Percentiles rank a stretch among this genome's conserved stretches.
Evolutionary conservation across 768 basidiomycete genomes (phyloP).

Genomic region (Boletus subcaerulescens): DNA sequence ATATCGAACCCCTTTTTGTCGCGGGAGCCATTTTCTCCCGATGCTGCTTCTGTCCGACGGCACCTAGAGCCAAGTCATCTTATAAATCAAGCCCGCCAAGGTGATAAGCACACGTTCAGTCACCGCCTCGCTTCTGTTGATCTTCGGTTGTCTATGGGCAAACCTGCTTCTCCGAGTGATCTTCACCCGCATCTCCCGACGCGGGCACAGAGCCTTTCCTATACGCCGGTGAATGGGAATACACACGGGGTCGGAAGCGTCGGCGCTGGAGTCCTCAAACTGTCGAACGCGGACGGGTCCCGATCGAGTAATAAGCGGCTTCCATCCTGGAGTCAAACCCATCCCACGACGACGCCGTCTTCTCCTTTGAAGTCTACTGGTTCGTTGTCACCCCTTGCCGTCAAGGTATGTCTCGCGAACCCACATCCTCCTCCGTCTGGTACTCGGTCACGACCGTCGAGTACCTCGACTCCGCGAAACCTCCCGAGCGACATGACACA

Average conservation of each 20-base stretch:
- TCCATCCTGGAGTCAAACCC: slow-evolving; percentile 16
- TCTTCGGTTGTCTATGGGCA: slow-evolving; percentile 10
- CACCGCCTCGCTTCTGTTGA: slow-evolving; percentile 19
- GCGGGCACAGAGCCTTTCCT: slow-evolving; percentile 13
- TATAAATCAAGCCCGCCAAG: slow-evolving; percentile 9
- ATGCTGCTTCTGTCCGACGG: slow-evolving; percentile 5
- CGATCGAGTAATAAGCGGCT: slow-evolving; percentile 10
- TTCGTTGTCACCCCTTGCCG: neutral
- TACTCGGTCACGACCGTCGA: neutral
- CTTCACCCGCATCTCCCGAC: slow-evolving; percentile 8
- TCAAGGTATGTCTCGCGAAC: neutral
- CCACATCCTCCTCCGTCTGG: neutral
- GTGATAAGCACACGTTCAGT: slow-evolving; percentile 10
- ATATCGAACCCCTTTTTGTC: slow-evolving; percentile 8
- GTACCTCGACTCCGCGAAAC: neutral
- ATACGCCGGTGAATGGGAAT: neutral
- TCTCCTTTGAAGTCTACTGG: neutral
- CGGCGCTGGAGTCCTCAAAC: neutral
- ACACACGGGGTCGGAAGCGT: slow-evolving; percentile 6
- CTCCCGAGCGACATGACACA: neutral
- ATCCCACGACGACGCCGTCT: slow-evolving; percentile 1
- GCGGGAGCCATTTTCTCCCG: slow-evolving; percentile 1
- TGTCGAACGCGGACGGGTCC: slow-evolving; percentile 2
- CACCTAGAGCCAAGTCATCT: slow-evolving; percentile 1
- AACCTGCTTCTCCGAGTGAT: slow-evolving; percentile 24